Percentiles rank a stretch among this genome's conserved stretches.
Conservation (phyloP, 1,284 basidiomycete species). For the Fomitopsis pinicola region DNA sequence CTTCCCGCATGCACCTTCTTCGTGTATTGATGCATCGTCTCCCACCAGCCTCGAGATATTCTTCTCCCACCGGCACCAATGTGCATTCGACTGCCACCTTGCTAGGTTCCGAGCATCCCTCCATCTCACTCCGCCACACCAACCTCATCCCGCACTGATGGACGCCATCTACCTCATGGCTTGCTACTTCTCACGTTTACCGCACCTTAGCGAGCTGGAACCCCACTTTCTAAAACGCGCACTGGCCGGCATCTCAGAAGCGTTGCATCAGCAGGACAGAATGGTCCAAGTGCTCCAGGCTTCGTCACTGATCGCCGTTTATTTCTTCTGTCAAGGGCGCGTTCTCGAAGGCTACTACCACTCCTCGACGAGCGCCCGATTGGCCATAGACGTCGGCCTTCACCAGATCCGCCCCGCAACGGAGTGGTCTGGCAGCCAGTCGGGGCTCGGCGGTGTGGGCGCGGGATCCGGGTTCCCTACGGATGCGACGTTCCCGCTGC, state of each 20-base stretch:
- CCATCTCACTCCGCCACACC: constrained; percentile 24
- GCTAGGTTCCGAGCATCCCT: constrained; percentile 35
- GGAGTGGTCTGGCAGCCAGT: constrained; percentile 20
- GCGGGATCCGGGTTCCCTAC: constrained; percentile 9
- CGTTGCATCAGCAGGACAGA: constrained; percentile 48
- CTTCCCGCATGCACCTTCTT: constrained; percentile 6
- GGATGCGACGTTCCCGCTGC: constrained; percentile 28
- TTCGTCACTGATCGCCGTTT: constrained; percentile 53
- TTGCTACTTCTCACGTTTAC: constrained; percentile 46
- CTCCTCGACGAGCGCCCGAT: constrained; percentile 51
- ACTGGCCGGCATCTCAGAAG: constrained; percentile 44
- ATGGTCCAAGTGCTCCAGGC: constrained; percentile 57
- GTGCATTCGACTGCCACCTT: constrained; percentile 50
- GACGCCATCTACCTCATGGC: constrained; percentile 58
- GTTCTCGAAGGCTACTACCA: constrained; percentile 59
- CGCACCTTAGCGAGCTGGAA: constrained; percentile 39
- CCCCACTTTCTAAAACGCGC: constrained; percentile 44
- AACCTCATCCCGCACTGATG: constrained; percentile 53
- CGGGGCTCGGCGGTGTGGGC: constrained; percentile 10
- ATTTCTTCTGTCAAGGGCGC: constrained; percentile 54
- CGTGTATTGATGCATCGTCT: constrained; percentile 4
- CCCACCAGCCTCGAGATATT: constrained; percentile 47
- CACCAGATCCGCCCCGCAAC: constrained; percentile 41
- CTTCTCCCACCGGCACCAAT: constrained; percentile 53
- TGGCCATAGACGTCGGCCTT: constrained; percentile 49